Percentiles rank a stretch among this genome's conserved stretches.
Evolutionary conservation across 2,329 filamentous ascomycete species (phyloP).

Genomic region (Myriosclerotinia scirpicola): DNA sequence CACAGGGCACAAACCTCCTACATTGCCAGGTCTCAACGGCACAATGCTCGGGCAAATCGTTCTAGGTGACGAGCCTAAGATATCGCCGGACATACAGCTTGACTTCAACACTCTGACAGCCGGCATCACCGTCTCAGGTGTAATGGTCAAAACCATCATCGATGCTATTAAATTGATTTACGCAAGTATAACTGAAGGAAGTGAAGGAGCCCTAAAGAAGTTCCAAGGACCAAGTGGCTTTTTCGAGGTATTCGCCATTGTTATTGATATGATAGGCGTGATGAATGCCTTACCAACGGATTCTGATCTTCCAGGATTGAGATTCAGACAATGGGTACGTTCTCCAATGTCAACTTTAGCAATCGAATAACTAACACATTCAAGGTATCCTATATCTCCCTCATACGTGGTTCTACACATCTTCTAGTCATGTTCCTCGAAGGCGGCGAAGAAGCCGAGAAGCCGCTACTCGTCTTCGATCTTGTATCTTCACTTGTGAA

Average conservation of each 20-base stretch:
- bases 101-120: slow-evolving; percentile 7
- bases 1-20: background rate
- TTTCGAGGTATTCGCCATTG: background rate
- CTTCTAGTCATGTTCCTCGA: background rate
- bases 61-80: background rate
- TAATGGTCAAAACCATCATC: slow-evolving; percentile 1
- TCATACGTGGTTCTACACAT: slow-evolving; percentile 1
- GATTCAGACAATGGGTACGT: slow-evolving; percentile 1
- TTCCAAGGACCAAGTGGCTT: background rate
- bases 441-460: background rate
- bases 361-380: slow-evolving; percentile 4
- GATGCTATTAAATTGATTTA: background rate
- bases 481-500: background rate
- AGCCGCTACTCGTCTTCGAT: slow-evolving; percentile 2
- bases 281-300: background rate
- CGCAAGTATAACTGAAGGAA: background rate
- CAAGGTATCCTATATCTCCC: slow-evolving; percentile 1
- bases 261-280: background rate
- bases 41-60: slow-evolving; percentile 3
- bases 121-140: background rate
- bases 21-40: background rate
- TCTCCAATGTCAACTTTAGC: background rate
- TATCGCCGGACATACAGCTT: background rate
- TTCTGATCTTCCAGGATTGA: background rate
- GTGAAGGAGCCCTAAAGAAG: background rate